These are phyloP conservation scores for Moricandia moricandioides DNA, from an alignment of 345 rosid species.

Conservation along the genomic window DNA sequence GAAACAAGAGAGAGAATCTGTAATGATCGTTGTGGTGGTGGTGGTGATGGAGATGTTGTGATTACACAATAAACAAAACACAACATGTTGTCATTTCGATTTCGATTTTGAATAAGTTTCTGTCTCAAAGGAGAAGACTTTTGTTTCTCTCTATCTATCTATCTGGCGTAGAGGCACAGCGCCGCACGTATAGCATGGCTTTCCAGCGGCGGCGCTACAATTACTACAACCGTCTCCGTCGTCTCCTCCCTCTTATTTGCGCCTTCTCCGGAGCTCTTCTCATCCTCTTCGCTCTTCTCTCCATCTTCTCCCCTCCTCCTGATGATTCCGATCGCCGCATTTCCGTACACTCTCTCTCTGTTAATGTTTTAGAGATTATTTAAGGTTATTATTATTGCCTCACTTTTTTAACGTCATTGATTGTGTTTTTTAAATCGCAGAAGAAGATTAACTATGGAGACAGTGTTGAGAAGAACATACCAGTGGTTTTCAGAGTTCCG, in stretches of 20 bases:
- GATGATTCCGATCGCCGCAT: constrained; percentile 46
- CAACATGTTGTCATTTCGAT: constrained; percentile 1
- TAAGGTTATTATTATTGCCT: neutral
- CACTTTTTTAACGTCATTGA: neutral
- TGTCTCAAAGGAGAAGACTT: constrained; percentile 12
- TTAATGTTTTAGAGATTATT: neutral
- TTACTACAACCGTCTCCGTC: constrained; percentile 52
- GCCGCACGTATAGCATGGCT: constrained; percentile 53
- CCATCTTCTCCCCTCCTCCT: constrained; percentile 71
- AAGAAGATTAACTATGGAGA: constrained; percentile 29
- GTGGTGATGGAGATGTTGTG: constrained; percentile 26
- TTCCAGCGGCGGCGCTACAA: constrained; percentile 67
- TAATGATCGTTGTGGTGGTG: constrained; percentile 13
- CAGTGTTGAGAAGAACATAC: constrained; percentile 30
- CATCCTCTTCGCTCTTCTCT: constrained; percentile 62
- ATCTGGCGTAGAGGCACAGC: constrained; percentile 18
- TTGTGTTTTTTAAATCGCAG: constrained; percentile 11
- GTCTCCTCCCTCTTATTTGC: constrained; percentile 48
- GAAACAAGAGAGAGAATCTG: neutral
- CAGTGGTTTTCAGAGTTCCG: constrained; percentile 56
- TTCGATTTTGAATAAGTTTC: neutral
- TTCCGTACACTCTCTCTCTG: constrained; percentile 35
- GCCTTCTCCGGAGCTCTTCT: constrained; percentile 59
- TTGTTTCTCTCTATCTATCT: constrained; percentile 15
- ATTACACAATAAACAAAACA: constrained; percentile 4